Conservation (phyloP, 495 filamentous ascomycete genomes). For the Letharia columbiana region DNA sequence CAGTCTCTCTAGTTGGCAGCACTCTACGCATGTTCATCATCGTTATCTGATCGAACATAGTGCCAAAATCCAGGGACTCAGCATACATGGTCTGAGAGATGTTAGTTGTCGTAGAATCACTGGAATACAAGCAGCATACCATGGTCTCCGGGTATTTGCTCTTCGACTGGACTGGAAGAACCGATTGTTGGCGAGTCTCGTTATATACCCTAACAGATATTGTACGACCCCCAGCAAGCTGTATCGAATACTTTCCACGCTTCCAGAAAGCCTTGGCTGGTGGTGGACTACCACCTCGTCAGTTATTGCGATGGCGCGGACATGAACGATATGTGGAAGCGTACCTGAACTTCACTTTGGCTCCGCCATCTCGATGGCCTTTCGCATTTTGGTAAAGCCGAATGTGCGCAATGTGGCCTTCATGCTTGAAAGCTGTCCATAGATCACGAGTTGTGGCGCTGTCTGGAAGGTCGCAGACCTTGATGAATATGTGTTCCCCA, state of each 20-base stretch:
- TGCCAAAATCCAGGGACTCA: slow-evolving; percentile 24
- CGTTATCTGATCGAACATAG: slow-evolving; percentile 19
- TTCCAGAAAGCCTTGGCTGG: slow-evolving; percentile 37
- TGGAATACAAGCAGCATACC: slow-evolving; percentile 12
- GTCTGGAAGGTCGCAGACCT: slow-evolving; percentile 30
- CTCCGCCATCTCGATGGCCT: slow-evolving; percentile 27
- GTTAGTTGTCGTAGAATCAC: background rate
- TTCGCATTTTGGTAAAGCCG: slow-evolving; percentile 37
- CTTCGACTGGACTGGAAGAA: slow-evolving; percentile 15
- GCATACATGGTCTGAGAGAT: slow-evolving; percentile 17
- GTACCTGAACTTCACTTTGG: slow-evolving; percentile 40
- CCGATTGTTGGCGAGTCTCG: slow-evolving; percentile 10
- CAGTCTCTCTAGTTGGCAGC: background rate
- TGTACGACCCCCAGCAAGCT: slow-evolving; percentile 13
- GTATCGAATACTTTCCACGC: slow-evolving; percentile 26
- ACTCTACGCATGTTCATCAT: slow-evolving; percentile 45
- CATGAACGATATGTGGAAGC: slow-evolving; percentile 11
- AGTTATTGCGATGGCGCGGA: background rate
- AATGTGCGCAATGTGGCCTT: slow-evolving; percentile 38
- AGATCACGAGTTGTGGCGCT: slow-evolving; percentile 31
- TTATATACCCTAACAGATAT: slow-evolving; percentile 25
- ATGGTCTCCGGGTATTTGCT: slow-evolving; percentile 24
- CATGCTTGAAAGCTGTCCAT: slow-evolving; percentile 33
- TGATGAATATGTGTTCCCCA: slow-evolving; percentile 36
- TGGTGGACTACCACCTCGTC: slow-evolving; percentile 32